Base-by-base conservation (phyloP, 176 grass and related monocot species). In the Oryza rufipogon region DNA sequence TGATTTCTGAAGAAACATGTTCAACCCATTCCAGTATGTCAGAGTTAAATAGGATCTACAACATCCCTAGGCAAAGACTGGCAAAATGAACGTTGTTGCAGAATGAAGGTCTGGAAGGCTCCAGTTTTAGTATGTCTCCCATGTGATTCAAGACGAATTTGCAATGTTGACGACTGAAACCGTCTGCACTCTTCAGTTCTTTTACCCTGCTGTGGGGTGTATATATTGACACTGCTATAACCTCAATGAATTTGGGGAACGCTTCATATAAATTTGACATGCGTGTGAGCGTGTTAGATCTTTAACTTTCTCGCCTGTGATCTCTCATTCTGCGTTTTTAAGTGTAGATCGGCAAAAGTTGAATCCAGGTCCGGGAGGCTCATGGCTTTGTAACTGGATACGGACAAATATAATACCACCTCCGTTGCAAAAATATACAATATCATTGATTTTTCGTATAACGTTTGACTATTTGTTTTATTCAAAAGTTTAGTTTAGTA, bases 171-270 rank as follows among this genome's bases (percentile, higher is more conserved):
- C 61, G 74, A 32, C 54, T 5, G 19, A 33, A 47, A 38, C 38
- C 52, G 6, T 49, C 71, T 72, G 51, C 42, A 38, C 4, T 49
- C 71, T 72, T 64, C 42, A 38, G 36, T 45, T 45, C 6, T 78
- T 70, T 54, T n/a, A 68, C 38, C 61, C 11, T 32, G 7, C 11
- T 41, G 15, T n/a, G 16, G 51, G 63, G n/a, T 89, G 70, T 85
- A 89, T 63, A 89, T 85, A 81, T 68, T 32, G 74, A 72, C 38
- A 58, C 4, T 83, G 25, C 5, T 56, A 26, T 71, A 60, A 60
- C 56, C 19, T 64, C 65, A 65, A 45, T 81, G 66, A 70, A 70
- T 64, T 69, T 39, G 64, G 28, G 1, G 56, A 60, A 77, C 64
- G 58, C 5, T 64, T 28, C 19, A 6, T 47, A 65, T 44, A 11